A percentile compares a stretch with the other conserved stretches of the same genome.
These are phyloP conservation scores for Excoecaria agallocha DNA, from an alignment of 345 rosid species.

Conservation along the genomic window DNA sequence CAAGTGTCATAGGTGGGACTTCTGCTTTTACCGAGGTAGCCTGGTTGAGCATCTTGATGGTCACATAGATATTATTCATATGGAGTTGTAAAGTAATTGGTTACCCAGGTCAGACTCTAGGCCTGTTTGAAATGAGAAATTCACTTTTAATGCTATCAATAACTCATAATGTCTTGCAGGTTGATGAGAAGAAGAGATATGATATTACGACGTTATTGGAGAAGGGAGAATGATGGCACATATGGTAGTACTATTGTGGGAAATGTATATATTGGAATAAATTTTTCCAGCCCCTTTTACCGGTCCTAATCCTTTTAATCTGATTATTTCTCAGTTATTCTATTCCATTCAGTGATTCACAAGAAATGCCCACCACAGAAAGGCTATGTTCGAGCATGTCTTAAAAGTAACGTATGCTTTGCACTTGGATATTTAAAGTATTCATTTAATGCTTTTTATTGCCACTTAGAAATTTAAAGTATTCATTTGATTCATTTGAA, in stretches of 20 bases:
- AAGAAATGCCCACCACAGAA: constrained; percentile 61
- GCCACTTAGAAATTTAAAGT: constrained; percentile 1
- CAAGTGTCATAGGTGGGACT: constrained; percentile 76
- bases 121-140: background rate
- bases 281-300: background rate
- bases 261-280: constrained; percentile 6
- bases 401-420: constrained; percentile 76
- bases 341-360: constrained; percentile 84
- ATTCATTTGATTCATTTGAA: background rate
- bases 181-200: constrained; percentile 81
- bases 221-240: constrained; percentile 95
- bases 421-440: constrained; percentile 5
- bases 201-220: constrained; percentile 81
- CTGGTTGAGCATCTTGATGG: constrained; percentile 92
- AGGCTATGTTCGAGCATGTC: constrained; percentile 86
- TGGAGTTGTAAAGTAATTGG: constrained; percentile 69
- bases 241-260: constrained; percentile 49
- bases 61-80: constrained; percentile 76
- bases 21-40: constrained; percentile 60
- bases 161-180: constrained; percentile 35
- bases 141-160: background rate
- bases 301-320: constrained; percentile 7
- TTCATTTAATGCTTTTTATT: background rate
- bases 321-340: constrained; percentile 57
- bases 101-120: constrained; percentile 58